Conservation (phyloP, 2,329 filamentous ascomycete genomes). For the Cordyceps farinosa region DNA sequence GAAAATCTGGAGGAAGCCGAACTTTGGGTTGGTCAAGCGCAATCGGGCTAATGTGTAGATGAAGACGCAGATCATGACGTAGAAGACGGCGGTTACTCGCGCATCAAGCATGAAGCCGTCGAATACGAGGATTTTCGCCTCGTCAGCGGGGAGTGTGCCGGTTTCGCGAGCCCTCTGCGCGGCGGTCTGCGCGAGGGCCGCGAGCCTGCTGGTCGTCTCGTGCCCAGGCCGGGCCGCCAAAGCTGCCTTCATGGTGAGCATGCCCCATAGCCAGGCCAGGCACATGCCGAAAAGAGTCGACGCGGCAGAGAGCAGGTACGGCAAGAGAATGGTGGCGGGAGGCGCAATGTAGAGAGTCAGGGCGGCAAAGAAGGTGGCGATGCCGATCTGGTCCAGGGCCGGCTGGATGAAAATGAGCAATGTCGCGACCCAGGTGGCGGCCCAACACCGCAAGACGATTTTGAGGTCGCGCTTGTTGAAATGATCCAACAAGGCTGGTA, state of each 20-base stretch:
- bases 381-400: conserved; percentile 36
- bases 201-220: conserved; percentile 33
- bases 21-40: conserved; percentile 43
- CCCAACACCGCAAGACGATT: conserved; percentile 42
- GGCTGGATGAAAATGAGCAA: conserved; percentile 46
- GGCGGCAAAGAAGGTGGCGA: conserved; percentile 43
- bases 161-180: conserved; percentile 29
- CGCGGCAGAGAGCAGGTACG: conserved; percentile 41
- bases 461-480: conserved; percentile 47
- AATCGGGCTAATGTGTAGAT: conserved; percentile 43
- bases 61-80: conserved; percentile 38
- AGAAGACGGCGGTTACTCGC: conserved; percentile 38
- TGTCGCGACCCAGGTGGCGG: conserved; percentile 42
- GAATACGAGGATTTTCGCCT: conserved; percentile 37
- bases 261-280: conserved; percentile 47
- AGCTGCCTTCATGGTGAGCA: conserved; percentile 47
- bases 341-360: conserved; percentile 43
- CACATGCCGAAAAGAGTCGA: conserved; percentile 44
- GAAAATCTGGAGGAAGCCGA: conserved; percentile 42
- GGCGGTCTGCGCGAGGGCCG: conserved; percentile 34
- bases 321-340: conserved; percentile 41
- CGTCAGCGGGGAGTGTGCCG: conserved; percentile 22
- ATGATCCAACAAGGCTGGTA: conserved; percentile 37
- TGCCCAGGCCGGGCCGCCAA: conserved; percentile 38
- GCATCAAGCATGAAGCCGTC: conserved; percentile 46